Evolutionary conservation across 306 rosid species (phyloP).

Genomic region (Myrica gale): DNA sequence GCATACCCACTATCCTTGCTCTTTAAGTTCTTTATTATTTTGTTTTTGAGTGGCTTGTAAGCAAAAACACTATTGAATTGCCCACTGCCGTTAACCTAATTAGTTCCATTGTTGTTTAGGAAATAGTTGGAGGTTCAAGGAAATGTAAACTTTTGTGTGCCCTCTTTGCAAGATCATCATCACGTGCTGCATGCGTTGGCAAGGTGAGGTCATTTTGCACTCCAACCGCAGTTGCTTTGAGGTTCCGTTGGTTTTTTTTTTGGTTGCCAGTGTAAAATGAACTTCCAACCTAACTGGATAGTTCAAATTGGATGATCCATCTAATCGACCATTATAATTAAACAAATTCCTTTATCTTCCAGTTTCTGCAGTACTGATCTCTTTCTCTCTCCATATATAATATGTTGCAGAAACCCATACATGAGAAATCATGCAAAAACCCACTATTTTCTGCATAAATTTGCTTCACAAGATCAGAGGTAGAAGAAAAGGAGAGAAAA

Average conservation of each 20-base stretch:
- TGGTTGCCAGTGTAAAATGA: too few species aligned
- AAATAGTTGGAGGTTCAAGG: neutral
- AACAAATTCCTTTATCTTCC: too few species aligned
- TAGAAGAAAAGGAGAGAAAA: neutral
- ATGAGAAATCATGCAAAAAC: neutral
- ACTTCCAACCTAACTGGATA: too few species aligned
- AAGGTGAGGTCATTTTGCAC: neutral
- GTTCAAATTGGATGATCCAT: neutral
- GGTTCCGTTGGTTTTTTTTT: too few species aligned
- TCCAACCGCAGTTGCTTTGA: neutral
- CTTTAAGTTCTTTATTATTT: slow-evolving; percentile 32
- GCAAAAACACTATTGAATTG: slow-evolving; percentile 37
- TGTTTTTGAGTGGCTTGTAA: slow-evolving; percentile 60
- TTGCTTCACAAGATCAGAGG: neutral
- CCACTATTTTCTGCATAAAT: neutral
- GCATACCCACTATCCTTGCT: slow-evolving; percentile 49
- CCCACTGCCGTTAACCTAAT: neutral
- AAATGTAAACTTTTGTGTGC: neutral
- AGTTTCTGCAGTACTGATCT: too few species aligned
- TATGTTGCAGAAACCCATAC: too few species aligned
- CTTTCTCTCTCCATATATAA: too few species aligned
- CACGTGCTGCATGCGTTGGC: neutral
- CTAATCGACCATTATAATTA: neutral
- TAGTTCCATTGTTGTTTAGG: neutral
- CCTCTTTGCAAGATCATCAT: neutral